phyloP scores from a whole-genome alignment of 129 eudicot species.

The Pseudognaphalium luteoalbum region DNA sequence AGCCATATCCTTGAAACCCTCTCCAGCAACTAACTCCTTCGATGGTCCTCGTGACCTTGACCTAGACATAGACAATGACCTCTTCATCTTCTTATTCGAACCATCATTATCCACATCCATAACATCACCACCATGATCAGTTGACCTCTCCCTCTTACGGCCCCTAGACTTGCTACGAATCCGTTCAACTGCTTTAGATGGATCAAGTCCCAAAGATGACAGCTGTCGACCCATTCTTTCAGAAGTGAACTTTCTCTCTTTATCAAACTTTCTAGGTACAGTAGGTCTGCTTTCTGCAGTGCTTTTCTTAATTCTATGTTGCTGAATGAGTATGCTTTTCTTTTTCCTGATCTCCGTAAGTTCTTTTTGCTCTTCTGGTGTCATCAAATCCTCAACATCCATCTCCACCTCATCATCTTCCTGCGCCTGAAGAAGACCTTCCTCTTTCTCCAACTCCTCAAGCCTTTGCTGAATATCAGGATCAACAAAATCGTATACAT shows the following conservation, averaged over 20 bases:
- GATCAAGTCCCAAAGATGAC: conserved; percentile 73
- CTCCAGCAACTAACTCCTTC: conserved; percentile 73
- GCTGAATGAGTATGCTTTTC: conserved; percentile 73
- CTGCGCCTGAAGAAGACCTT: conserved; percentile 61
- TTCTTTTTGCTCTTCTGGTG: conserved; percentile 64
- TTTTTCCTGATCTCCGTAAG: conserved; percentile 70
- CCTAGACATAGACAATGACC: conserved; percentile 48
- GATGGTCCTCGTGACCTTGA: conserved; percentile 68
- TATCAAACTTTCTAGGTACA: conserved; percentile 82
- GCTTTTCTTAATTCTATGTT: conserved; percentile 82
- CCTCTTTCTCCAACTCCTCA: conserved; percentile 89
- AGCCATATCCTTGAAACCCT: conserved; percentile 70
- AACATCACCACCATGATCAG: conserved; percentile 38
- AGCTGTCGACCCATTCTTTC: conserved; percentile 89
- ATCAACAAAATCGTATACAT: conserved; percentile 80
- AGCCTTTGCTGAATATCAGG: conserved; percentile 85
- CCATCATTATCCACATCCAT: conserved; percentile 69
- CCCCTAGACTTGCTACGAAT: conserved; percentile 88
- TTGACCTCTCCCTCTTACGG: conserved; percentile 85
- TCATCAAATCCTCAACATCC: conserved; percentile 70
- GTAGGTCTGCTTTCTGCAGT: conserved; percentile 83
- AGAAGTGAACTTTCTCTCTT: conserved; percentile 60
- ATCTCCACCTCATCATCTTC: conserved; percentile 71
- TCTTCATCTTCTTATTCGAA: conserved; percentile 65
- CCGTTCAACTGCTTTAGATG: conserved; percentile 60